Base-by-base conservation (phyloP, 176 grass and related monocot genomes). In the Musa schizocarpa region DNA sequence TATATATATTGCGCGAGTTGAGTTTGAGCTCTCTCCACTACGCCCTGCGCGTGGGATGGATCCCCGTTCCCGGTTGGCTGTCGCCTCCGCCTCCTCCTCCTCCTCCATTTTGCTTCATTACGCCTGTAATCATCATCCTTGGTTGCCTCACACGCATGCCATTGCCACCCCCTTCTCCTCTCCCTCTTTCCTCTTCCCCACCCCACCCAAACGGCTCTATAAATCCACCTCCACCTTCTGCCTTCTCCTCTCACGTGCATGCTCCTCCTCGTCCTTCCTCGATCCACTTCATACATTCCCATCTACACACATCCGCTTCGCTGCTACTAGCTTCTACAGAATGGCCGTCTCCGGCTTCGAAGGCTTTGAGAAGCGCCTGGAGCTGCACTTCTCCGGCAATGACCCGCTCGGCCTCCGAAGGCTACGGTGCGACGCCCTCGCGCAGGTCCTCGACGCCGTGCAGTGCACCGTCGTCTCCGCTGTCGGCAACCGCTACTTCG, bases 401-500 rank as follows among this genome's bases (percentile, higher is more conserved):
- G 53, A 76, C 50, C 56, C 19, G 2, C 74, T 81, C 23, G 81
- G 81, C 43, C 81, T 87, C 62, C 81, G 81, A 13, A 5, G 64
- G 49, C 23, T 87, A 3, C 19, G 43, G 1, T 34, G 61, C 16
- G 74, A 74, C 20, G 81, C 62, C 17, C 73, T 83, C 50, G 25
- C 1, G 13, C 68, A 81, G 61, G 74, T 76, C 22, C 78, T 87
- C 16, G 74, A 77, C 13, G 53, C 65, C 8, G 81, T 64, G 74
- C 85, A 87, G 85, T 87, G 85, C 66, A 13, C 71, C 23, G 67
- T 87, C 51, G 85, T 87, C 53, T 87, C 86, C 48, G 69, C 86
- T 24, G 74, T 50, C 14, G 81, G 81, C 52, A 84, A 87, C 62
- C n/a, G 0, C 27, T 25, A 25, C 19, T 57, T 83, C 49, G 81